Evolutionary conservation across 768 basidiomycete genomes (phyloP).

Genomic region (Neoboletus magnificus): DNA sequence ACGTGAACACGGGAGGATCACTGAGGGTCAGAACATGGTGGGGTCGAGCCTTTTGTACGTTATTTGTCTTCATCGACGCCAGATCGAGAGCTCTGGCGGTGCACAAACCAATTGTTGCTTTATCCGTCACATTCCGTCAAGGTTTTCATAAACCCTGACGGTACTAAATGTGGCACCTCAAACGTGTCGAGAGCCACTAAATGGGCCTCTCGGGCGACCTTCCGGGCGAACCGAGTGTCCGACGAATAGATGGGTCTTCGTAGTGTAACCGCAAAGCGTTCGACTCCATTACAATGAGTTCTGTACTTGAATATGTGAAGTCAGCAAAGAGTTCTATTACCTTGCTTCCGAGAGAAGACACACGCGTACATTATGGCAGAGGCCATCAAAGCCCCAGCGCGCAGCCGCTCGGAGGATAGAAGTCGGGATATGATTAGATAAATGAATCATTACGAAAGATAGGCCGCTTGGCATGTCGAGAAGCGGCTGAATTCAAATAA

Average conservation of each 20-base stretch:
- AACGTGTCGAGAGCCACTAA: not conserved
- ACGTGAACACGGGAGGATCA: slow-evolving; percentile 29
- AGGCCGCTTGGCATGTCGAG: not conserved
- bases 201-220: not conserved
- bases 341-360: not conserved
- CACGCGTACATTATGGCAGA: not conserved
- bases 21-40: slow-evolving; percentile 1
- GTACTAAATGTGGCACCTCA: not conserved
- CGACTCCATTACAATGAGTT: not conserved
- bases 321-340: too few species aligned
- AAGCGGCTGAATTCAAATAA: not conserved
- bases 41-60: slow-evolving; percentile 28
- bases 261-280: not conserved
- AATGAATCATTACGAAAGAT: slow-evolving; percentile 9
- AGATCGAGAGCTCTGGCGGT: slow-evolving; percentile 19
- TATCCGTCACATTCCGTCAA: slow-evolving; percentile 19
- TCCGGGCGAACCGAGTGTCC: not conserved
- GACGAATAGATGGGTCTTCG: not conserved
- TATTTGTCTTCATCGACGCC: slow-evolving; percentile 32
- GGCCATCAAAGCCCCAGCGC: not conserved
- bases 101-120: slow-evolving; percentile 8
- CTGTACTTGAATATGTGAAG: not conserved
- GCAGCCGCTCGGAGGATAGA: not conserved
- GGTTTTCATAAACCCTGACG: slow-evolving; percentile 3
- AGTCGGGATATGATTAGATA: not conserved